Conservation (phyloP, 2,329 filamentous ascomycete genomes). For the Myrmaecium sp. region DNA sequence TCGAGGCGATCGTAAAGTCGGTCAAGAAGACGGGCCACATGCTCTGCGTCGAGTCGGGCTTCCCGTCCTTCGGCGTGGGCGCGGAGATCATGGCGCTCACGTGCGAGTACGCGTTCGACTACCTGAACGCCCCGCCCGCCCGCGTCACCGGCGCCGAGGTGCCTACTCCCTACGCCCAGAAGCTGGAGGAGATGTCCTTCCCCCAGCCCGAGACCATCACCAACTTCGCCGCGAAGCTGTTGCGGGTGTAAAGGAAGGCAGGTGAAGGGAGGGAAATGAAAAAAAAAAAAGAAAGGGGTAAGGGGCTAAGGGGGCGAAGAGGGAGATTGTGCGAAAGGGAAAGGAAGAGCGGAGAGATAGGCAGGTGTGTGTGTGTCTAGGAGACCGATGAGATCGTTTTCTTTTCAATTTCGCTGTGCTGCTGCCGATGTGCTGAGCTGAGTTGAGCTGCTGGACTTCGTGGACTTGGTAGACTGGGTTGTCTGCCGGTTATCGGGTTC, state of each 20-base stretch:
- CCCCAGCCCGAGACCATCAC: constrained; percentile 79
- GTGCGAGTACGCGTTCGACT: constrained; percentile 98
- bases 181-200: constrained; percentile 91
- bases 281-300: too few species aligned
- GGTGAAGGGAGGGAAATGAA: too few species aligned
- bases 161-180: constrained; percentile 84
- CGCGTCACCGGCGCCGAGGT: constrained; percentile 94
- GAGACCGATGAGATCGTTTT: too few species aligned
- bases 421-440: too few species aligned
- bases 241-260: constrained; percentile 52
- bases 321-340: too few species aligned
- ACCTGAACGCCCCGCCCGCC: constrained; percentile 83
- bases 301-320: too few species aligned
- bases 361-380: too few species aligned
- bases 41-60: constrained; percentile 85
- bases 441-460: too few species aligned
- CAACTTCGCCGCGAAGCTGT: constrained; percentile 74
- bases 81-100: constrained; percentile 85
- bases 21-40: constrained; percentile 97
- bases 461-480: too few species aligned
- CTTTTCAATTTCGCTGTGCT: too few species aligned
- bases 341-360: too few species aligned
- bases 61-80: constrained; percentile 84
- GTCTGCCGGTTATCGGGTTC: too few species aligned
- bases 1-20: constrained; percentile 88